A percentile compares a stretch with the other conserved stretches of the same genome.
Conservation (phyloP, 371 early-diverging fungal species). For the Synchytrium microbalum region DNA sequence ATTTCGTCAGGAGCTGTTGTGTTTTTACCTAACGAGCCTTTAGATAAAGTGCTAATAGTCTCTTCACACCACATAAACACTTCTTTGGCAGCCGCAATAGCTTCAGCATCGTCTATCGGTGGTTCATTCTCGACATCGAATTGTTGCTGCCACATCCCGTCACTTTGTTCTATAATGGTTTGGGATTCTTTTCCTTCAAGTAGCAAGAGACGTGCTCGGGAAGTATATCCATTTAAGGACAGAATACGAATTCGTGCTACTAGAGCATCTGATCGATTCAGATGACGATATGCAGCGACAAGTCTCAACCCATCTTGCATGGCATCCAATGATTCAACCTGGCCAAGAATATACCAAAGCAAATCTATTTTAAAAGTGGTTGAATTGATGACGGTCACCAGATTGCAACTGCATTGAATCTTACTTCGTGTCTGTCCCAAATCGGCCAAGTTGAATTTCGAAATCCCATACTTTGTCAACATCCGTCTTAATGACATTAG, state of each 20-base stretch:
- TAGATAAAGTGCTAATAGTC: neutral
- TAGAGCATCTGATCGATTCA: slow-evolving; percentile 40
- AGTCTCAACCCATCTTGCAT: slow-evolving; percentile 48
- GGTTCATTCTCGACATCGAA: neutral
- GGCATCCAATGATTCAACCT: slow-evolving; percentile 26
- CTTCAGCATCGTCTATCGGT: neutral
- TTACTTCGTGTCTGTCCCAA: slow-evolving; percentile 31
- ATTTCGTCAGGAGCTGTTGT: neutral
- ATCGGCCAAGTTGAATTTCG: slow-evolving; percentile 41
- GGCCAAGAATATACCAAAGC: slow-evolving; percentile 20
- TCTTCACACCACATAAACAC: neutral
- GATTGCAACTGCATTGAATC: slow-evolving; percentile 14
- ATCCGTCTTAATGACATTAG: slow-evolving; percentile 46
- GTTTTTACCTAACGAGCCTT: neutral
- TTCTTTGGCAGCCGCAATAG: neutral
- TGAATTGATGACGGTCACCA: slow-evolving; percentile 1
- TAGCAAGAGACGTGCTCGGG: slow-evolving; percentile 19
- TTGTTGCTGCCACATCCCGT: neutral
- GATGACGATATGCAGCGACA: slow-evolving; percentile 47
- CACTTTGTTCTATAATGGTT: slow-evolving; percentile 1
- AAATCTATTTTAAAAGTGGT: slow-evolving; percentile 18
- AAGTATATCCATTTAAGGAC: slow-evolving; percentile 6
- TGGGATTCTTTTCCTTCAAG: slow-evolving; percentile 17
- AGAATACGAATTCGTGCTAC: slow-evolving; percentile 34
- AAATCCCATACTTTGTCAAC: slow-evolving; percentile 42